Percentiles rank a stretch among this genome's conserved stretches.
Conservation (phyloP, 108 stramenopile genomes). For the Chaetoceros muelleri region DNA sequence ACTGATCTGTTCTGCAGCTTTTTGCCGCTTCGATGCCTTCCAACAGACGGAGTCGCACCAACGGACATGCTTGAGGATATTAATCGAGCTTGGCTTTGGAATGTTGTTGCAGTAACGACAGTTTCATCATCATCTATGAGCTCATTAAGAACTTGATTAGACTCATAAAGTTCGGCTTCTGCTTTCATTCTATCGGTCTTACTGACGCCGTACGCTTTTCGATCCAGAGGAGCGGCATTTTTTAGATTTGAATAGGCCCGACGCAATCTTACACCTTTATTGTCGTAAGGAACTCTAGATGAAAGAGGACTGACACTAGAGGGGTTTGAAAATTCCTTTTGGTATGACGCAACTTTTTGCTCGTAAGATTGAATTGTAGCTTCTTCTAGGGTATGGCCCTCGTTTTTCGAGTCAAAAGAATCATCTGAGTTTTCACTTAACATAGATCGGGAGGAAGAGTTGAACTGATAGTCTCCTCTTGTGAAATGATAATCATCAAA, state of each 20-base stretch:
- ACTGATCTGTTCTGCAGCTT: no score
- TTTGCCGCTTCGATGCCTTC: no score
- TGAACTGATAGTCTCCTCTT: no score
- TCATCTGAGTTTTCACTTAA: no score
- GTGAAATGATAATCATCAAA: no score
- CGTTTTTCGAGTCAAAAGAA: no score
- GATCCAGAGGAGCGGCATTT: conserved; percentile 40
- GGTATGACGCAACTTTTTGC: conserved; percentile 13
- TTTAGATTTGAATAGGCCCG: not conserved
- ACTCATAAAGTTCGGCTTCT: conserved; percentile 40
- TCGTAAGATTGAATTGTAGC: conserved; percentile 12
- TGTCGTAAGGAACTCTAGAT: not conserved
- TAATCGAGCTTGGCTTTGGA: conserved; percentile 6
- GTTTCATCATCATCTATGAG: conserved; percentile 78
- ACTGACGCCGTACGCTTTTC: conserved; percentile 66
- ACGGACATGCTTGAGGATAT: not conserved
- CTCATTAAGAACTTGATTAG: conserved; percentile 7
- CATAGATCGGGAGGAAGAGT: no score
- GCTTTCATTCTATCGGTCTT: conserved; percentile 63
- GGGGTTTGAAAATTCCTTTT: no score
- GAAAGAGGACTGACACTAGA: not conserved
- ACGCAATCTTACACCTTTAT: not conserved
- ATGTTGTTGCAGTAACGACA: conserved; percentile 47
- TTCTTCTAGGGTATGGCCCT: conserved; percentile 19
- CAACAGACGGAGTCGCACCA: no score